Conservation (phyloP, 192 early-diverging fungal species). For the Gigaspora rosea region DNA sequence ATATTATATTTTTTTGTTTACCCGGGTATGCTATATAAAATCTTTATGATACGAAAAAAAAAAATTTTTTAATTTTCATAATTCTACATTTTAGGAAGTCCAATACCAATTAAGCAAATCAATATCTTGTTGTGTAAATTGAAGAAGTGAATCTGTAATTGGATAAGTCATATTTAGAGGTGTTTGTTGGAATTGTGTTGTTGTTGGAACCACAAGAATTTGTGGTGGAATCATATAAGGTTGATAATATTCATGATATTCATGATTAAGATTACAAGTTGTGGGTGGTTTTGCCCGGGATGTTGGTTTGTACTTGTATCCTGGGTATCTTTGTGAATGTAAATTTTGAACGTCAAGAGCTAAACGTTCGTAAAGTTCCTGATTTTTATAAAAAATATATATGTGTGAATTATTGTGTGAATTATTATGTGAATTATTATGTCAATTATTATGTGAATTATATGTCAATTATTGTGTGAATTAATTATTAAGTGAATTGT, state of each 20-base stretch:
- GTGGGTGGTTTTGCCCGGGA: neutral
- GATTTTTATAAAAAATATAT: too few relatives aligned
- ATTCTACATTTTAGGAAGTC: too few relatives aligned
- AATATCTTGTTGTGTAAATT: neutral
- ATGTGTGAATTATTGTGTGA: too few relatives aligned
- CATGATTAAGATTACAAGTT: neutral
- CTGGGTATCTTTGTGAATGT: neutral
- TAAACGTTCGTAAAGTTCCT: neutral
- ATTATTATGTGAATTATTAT: too few relatives aligned
- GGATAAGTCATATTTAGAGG: neutral
- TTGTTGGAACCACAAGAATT: too few relatives aligned
- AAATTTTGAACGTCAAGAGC: neutral
- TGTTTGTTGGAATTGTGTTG: neutral
- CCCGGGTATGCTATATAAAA: too few relatives aligned
- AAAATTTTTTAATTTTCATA: too few relatives aligned
- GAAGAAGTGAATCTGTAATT: neutral
- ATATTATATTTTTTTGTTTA: too few relatives aligned
- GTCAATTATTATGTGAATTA: too few relatives aligned
- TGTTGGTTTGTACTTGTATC: constrained; percentile 6
- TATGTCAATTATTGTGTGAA: too few relatives aligned
- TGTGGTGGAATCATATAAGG: neutral
- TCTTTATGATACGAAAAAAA: too few relatives aligned
- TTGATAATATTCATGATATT: neutral
- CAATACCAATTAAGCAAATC: neutral
- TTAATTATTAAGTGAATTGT: too few relatives aligned